Conservation (phyloP, 2,329 filamentous ascomycete genomes). For the Phyllosticta citrichinensis region DNA sequence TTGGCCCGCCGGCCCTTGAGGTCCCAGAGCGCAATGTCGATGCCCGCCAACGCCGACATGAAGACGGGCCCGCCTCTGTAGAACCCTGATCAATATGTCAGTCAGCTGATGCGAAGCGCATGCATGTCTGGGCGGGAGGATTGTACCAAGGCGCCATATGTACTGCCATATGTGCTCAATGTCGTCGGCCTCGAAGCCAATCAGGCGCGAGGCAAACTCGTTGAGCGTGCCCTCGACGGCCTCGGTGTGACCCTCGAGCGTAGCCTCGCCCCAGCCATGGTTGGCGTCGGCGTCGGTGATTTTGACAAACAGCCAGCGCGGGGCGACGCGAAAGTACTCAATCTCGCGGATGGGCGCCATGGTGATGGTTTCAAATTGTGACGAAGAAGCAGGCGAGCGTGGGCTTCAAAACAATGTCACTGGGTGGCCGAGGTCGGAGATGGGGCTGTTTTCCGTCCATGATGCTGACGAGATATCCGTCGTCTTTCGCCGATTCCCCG, state of each 20-base stretch:
- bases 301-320: constrained; percentile 70
- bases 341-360: constrained; percentile 58
- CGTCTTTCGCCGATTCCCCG: neutral
- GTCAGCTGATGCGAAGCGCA: neutral
- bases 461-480: neutral
- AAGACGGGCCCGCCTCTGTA: constrained; percentile 71
- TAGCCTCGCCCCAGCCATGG: constrained; percentile 65
- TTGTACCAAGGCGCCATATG: constrained; percentile 44
- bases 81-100: constrained; percentile 40
- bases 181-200: constrained; percentile 61
- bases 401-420: neutral
- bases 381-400: neutral
- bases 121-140: neutral
- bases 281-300: constrained; percentile 56
- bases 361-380: neutral
- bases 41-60: constrained; percentile 67
- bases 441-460: neutral
- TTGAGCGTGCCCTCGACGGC: constrained; percentile 66
- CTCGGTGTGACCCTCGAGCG: constrained; percentile 62
- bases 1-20: constrained; percentile 55
- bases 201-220: constrained; percentile 51
- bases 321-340: constrained; percentile 65
- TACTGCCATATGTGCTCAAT: constrained; percentile 76
- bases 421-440: neutral
- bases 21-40: constrained; percentile 75